Base-by-base conservation (phyloP, 257 asterid species). In the Solanum corneliomulleri region DNA sequence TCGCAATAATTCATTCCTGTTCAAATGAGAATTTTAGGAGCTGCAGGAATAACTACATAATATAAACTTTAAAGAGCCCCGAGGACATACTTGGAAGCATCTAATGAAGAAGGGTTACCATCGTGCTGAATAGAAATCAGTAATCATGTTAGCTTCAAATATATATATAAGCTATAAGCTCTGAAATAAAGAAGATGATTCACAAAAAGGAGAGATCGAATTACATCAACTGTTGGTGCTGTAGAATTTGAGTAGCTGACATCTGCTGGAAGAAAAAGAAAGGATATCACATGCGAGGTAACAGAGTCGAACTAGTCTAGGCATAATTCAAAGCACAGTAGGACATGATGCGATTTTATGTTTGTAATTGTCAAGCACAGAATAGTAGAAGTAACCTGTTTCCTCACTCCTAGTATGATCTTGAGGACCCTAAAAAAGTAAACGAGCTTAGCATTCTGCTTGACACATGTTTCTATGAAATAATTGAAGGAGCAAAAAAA, bases 1-100 rank as follows among this genome's bases (percentile, higher is more conserved):
- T 66, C 93, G 98, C 41, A 97, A 90, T 89, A 97, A 89, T 87
- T 97, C 98, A 87, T 94, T 95, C 93, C 99, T 97, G 96, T 49
- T 88, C 62, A 78, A 64, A n/a, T 60, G 89, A 84, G 74, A 82
- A 56, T 85, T 81, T 91, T n/a, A 60, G 47, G 83, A 83, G 86
- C 87, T 87, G 86, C 45, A 80, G 52, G 42, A 47, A 81, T 81
- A 81, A 49, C 18, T 58, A 29, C 45, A 52, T 42, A 86, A 27
- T 81, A 21, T 23, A 62, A 78, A 37, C 84, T 86, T 64, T 39
- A 68, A 81, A 69, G 88, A 76, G 89, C 78, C 72, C 60, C 18
- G 49, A 29, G 82, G 81, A 87, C 92, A 84, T 96, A 97, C 99
- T 96, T 97, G 89, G 99, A 94, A 88, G 98, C 93, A 92, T 94